A percentile compares a stretch with the other conserved stretches of the same genome.
phyloP scores from a whole-genome alignment of 2,329 filamentous ascomycete genomes.

The Simplicillium aogashimaense region DNA sequence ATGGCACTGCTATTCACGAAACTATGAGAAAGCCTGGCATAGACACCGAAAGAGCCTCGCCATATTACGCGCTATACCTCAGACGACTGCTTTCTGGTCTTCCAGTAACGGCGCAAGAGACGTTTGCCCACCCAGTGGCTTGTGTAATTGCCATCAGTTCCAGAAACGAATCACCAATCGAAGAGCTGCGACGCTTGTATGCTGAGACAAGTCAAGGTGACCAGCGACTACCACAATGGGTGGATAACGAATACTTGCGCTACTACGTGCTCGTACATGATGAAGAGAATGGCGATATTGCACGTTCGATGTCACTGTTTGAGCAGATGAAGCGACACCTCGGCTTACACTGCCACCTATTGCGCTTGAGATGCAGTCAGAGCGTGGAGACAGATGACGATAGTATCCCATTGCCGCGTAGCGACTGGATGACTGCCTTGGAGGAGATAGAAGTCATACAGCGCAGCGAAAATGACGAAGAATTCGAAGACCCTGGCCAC shows the following conservation, averaged over 20 bases:
- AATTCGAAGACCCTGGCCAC: constrained; percentile 60
- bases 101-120: constrained; percentile 75
- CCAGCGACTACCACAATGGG: constrained; percentile 68
- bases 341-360: constrained; percentile 85
- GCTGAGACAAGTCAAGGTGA: constrained; percentile 72
- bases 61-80: constrained; percentile 79
- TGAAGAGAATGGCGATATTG: constrained; percentile 89
- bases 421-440: constrained; percentile 79
- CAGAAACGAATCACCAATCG: constrained; percentile 71
- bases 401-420: constrained; percentile 68
- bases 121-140: constrained; percentile 88
- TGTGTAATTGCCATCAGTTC: constrained; percentile 95
- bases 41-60: constrained; percentile 50
- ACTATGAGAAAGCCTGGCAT: constrained; percentile 28
- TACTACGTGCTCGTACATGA: constrained; percentile 97
- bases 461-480: constrained; percentile 54
- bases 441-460: constrained; percentile 74
- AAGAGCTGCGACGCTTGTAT: constrained; percentile 77
- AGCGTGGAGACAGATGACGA: constrained; percentile 89
- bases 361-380: constrained; percentile 74
- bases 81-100: constrained; percentile 73
- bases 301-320: constrained; percentile 79
- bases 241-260: constrained; percentile 82
- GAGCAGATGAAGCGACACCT: constrained; percentile 99
- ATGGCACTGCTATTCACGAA: constrained; percentile 23